Conservation (phyloP, 352 stramenopile species). For the Phytophthora sp. region DNA sequence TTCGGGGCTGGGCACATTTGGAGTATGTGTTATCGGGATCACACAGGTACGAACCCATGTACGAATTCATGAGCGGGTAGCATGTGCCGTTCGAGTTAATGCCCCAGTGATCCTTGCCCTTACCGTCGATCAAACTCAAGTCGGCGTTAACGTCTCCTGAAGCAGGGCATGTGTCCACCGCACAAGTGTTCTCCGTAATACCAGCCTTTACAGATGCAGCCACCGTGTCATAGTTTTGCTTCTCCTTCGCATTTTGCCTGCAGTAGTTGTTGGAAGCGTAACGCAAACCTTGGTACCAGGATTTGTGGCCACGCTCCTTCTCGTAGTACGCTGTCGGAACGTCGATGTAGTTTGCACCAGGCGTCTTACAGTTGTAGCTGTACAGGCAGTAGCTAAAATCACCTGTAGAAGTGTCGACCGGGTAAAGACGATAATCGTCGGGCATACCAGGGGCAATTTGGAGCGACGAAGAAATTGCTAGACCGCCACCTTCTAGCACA, state of each 20-base stretch:
- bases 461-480: constrained; percentile 87
- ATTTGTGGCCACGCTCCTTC: constrained; percentile 43
- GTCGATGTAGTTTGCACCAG: constrained; percentile 31
- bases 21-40: constrained; percentile 46
- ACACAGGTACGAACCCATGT: constrained; percentile 66
- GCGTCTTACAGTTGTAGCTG: constrained; percentile 43
- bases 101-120: constrained; percentile 46
- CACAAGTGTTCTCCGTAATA: constrained; percentile 52
- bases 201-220: constrained; percentile 31
- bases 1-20: constrained; percentile 43
- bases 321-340: constrained; percentile 48
- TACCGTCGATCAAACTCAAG: constrained; percentile 43
- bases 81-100: constrained; percentile 78
- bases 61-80: constrained; percentile 64
- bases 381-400: constrained; percentile 50
- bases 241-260: constrained; percentile 2
- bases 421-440: constrained; percentile 60
- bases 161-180: constrained; percentile 41
- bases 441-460: constrained; percentile 85
- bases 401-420: constrained; percentile 30
- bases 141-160: constrained; percentile 57
- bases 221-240: constrained; percentile 40
- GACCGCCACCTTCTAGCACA: constrained; percentile 87
- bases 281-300: constrained; percentile 64
- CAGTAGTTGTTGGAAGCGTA: constrained; percentile 65